These are phyloP conservation scores for Populus hybrid DNA, from an alignment of 441 rosid genomes.

Conservation along the genomic window DNA sequence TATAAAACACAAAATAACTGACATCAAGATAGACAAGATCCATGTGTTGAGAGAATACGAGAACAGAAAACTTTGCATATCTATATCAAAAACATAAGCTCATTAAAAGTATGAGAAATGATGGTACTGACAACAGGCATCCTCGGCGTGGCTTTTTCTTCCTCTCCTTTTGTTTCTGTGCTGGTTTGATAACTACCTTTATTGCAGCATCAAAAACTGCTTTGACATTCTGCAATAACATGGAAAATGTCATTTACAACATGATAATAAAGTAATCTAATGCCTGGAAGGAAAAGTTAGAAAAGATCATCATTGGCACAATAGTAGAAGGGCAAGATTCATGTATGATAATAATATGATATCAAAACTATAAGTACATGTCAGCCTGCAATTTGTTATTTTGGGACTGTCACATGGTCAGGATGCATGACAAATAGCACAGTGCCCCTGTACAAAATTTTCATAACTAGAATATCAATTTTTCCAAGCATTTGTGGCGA, in stretches of 20 bases:
- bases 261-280: conserved; percentile 11
- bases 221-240: conserved; percentile 74
- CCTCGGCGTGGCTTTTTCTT: conserved; percentile 65
- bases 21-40: neutral
- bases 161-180: conserved; percentile 70
- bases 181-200: conserved; percentile 83
- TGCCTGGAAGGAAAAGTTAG: neutral
- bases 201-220: conserved; percentile 95
- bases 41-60: neutral
- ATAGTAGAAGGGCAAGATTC: neutral
- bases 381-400: neutral
- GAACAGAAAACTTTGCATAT: neutral
- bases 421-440: neutral
- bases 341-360: neutral
- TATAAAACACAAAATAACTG: neutral
- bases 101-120: conserved; percentile 3
- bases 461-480: neutral
- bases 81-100: neutral
- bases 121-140: conserved; percentile 68
- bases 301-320: neutral
- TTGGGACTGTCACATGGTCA: neutral
- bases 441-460: neutral
- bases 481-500: neutral
- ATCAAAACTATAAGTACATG: neutral
- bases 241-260: conserved; percentile 7